These are phyloP conservation scores for Colletotrichum sp. DNA, from an alignment of 2,329 filamentous ascomycete genomes.

Conservation along the genomic window DNA sequence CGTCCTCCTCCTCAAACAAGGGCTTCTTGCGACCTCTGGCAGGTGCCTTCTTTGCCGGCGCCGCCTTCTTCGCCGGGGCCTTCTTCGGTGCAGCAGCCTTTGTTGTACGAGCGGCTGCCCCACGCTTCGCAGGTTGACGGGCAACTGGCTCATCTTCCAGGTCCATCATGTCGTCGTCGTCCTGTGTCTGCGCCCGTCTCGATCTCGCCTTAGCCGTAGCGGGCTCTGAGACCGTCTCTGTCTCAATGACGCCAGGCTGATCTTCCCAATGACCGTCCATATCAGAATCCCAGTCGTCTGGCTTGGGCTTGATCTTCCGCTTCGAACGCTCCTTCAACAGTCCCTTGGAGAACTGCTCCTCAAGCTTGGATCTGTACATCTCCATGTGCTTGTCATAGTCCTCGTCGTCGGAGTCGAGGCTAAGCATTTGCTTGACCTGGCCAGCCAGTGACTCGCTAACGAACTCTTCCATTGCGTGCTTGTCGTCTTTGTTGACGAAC, in stretches of 20 bases:
- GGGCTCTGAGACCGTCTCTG: slow-evolving; percentile 41
- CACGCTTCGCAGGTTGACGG: slow-evolving; percentile 35
- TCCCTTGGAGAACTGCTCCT: slow-evolving; percentile 73
- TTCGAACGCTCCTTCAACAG: slow-evolving; percentile 54
- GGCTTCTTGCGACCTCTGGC: slow-evolving; percentile 45
- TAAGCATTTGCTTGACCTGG: slow-evolving; percentile 74
- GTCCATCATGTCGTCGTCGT: slow-evolving; percentile 57
- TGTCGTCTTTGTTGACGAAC: slow-evolving; percentile 95
- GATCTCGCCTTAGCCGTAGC: slow-evolving; percentile 20
- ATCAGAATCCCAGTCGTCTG: slow-evolving; percentile 87
- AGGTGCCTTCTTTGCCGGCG: slow-evolving; percentile 38
- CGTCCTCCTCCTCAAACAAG: slow-evolving; percentile 35
- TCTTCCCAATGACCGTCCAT: slow-evolving; percentile 87
- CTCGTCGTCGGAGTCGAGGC: slow-evolving; percentile 69
- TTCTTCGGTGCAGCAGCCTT: slow-evolving; percentile 39
- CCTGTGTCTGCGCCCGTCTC: slow-evolving; percentile 27
- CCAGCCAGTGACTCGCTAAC: slow-evolving; percentile 73
- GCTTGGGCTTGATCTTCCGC: slow-evolving; percentile 73
- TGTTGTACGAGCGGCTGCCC: slow-evolving; percentile 27
- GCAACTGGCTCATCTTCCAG: slow-evolving; percentile 34
- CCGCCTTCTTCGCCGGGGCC: slow-evolving; percentile 45
- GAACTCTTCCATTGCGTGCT: slow-evolving; percentile 85
- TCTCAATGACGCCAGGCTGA: slow-evolving; percentile 69
- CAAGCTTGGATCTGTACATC: slow-evolving; percentile 70
- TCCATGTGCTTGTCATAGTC: slow-evolving; percentile 79